Evolutionary conservation across 129 eudicot species (phyloP).

Genomic region (Oenanthe sinensis): DNA sequence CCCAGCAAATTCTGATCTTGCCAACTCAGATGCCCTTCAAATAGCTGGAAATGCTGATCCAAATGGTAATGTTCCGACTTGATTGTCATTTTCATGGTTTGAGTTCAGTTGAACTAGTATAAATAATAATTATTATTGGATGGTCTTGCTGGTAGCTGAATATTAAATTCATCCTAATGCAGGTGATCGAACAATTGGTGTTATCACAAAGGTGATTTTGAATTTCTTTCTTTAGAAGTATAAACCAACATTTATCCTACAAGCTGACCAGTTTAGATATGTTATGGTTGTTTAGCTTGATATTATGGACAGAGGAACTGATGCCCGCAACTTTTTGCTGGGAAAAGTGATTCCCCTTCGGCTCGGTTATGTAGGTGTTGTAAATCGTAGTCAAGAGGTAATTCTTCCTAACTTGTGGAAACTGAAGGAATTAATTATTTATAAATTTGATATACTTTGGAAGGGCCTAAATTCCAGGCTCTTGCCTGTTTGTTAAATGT

Average conservation of each 20-base stretch:
- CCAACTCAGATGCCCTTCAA: constrained; percentile 97
- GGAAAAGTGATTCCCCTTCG: constrained; percentile 92
- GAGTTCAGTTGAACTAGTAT: constrained; percentile 6
- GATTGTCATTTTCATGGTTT: not conserved
- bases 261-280: constrained; percentile 3
- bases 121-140: not conserved
- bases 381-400: constrained; percentile 99
- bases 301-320: constrained; percentile 99
- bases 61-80: constrained; percentile 46
- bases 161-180: constrained; percentile 21
- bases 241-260: not conserved
- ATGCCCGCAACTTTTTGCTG: constrained; percentile 85
- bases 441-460: not conserved
- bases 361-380: constrained; percentile 94
- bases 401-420: not conserved
- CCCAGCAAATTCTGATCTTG: constrained; percentile 91
- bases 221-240: not conserved
- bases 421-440: too few relatives aligned
- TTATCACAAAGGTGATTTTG: constrained; percentile 69
- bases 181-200: constrained; percentile 98
- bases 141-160: constrained; percentile 10
- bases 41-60: constrained; percentile 97
- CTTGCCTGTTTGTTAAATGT: not conserved
- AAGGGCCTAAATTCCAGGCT: too few relatives aligned
- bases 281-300: constrained; percentile 63